Evolutionary conservation across 1,284 basidiomycete genomes (phyloP).

Genomic region (Cryptococcus sp.): DNA sequence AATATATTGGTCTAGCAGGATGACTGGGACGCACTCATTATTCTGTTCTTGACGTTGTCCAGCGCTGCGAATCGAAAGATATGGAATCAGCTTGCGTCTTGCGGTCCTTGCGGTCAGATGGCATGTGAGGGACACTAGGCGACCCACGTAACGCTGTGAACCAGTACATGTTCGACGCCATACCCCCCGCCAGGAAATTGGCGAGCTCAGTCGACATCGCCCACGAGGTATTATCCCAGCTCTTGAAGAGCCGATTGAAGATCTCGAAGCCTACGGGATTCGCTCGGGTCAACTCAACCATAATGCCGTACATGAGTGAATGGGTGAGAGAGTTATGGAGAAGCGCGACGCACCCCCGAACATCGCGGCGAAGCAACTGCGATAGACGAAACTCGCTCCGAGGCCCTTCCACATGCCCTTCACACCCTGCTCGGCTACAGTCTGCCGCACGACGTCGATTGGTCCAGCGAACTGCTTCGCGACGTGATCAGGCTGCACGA

Average conservation of each 20-base stretch:
- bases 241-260: slow-evolving; percentile 50
- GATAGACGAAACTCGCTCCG: slow-evolving; percentile 49
- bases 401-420: slow-evolving; percentile 53
- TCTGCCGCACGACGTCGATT: slow-evolving; percentile 50
- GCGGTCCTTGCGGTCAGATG: too few species aligned
- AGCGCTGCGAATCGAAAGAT: slow-evolving; percentile 24
- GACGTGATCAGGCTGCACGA: slow-evolving; percentile 37
- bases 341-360: slow-evolving; percentile 46
- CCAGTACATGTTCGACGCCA: slow-evolving; percentile 54
- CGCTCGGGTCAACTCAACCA: background rate
- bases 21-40: slow-evolving; percentile 41
- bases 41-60: slow-evolving; percentile 53
- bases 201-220: slow-evolving; percentile 43
- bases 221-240: slow-evolving; percentile 49
- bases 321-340: background rate
- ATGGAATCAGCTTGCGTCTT: too few species aligned
- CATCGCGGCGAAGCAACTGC: slow-evolving; percentile 51
- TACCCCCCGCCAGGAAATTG: slow-evolving; percentile 53
- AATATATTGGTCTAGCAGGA: background rate
- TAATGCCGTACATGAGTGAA: background rate
- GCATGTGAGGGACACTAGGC: background rate
- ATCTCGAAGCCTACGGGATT: slow-evolving; percentile 47
- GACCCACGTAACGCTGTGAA: slow-evolving; percentile 46
- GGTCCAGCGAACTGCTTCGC: slow-evolving; percentile 45
- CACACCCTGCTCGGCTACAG: slow-evolving; percentile 41